Base-by-base conservation (phyloP, 441 rosid species). In the Mallotus japonicus region DNA sequence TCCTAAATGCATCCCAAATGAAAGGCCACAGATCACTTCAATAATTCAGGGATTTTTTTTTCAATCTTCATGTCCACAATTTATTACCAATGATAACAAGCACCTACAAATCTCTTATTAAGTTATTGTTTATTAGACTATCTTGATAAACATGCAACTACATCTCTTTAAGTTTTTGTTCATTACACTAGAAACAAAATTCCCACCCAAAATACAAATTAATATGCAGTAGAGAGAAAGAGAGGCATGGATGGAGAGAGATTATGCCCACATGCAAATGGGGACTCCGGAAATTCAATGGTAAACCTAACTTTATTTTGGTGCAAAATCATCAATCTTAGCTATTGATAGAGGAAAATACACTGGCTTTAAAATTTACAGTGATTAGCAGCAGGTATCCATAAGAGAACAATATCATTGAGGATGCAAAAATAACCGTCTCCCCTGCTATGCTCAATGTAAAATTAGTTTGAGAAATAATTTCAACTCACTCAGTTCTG, bases 401-500 rank as follows among this genome's bases (percentile, higher is more conserved):
- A 53, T 17, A 42, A 34, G 34, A 42, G 51, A 49, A 24, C 16
- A 34, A 63, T 6, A 49, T 17, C 11, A 40, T 40, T 16, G 40
- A n/a, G 34, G 19, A 37, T 20, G 46, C 34, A 32, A 57, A 63
- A 19, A 44, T 44, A 16, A 40, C 16, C 8, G 70, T 59, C 63
- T 62, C 67, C 59, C 61, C 55, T 55, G 65, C 77, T 42, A 50
- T 65, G 44, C 76, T n/a, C 64, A 59, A 49, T 53, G 50, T 32
- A 67, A 55, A 64, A 47, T 72, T 20, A 46, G 58, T 24, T 19
- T 22, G 40, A 51, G 24, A 66, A 22, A 55, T 71, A 67, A 40
- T 14, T 54, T 37, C 14, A 22, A 60, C 78, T 85, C 82, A 85
- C 63, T 65, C 61, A 42, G 34, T 0, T 77, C 94, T 80, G 70